phyloP scores from a whole-genome alignment of 345 rosid genomes.

The Carallia pectinifolia region DNA sequence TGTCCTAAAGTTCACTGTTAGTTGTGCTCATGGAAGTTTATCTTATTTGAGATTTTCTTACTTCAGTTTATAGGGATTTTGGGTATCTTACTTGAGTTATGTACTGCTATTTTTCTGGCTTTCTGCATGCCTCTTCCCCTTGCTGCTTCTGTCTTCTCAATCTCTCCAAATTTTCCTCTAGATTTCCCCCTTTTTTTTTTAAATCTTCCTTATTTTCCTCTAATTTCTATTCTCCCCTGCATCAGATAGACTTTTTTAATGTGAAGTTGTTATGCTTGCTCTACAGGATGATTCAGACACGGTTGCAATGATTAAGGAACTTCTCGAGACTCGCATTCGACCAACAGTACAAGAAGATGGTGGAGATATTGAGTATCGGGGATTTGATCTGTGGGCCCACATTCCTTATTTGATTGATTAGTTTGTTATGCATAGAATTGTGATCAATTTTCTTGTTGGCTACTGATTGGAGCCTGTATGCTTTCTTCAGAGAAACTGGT shows the following conservation, averaged over 20 bases:
- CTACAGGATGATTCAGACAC: constrained; percentile 93
- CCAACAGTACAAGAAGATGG: constrained; percentile 99
- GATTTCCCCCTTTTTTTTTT: no score
- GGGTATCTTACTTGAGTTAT: no score
- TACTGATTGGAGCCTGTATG: constrained; percentile 9
- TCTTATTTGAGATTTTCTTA: no score
- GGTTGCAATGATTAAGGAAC: constrained; percentile 96
- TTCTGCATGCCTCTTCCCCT: no score
- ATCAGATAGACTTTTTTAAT: not conserved
- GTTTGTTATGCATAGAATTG: constrained; percentile 2
- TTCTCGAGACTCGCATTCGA: constrained; percentile 91
- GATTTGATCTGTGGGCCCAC: constrained; percentile 66
- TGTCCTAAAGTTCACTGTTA: no score
- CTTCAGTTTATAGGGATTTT: no score
- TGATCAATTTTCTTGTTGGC: not conserved
- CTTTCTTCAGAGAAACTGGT: constrained; percentile 68
- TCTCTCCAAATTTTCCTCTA: no score
- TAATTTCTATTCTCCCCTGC: no score
- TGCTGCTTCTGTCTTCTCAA: no score
- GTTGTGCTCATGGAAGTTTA: no score
- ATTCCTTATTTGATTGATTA: constrained; percentile 14
- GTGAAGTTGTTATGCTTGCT: not conserved
- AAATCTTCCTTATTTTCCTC: no score
- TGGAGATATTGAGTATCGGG: constrained; percentile 88
- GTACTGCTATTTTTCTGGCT: no score